phyloP scores from a whole-genome alignment of 441 rosid genomes.

The Gossypium schwendimanii region DNA sequence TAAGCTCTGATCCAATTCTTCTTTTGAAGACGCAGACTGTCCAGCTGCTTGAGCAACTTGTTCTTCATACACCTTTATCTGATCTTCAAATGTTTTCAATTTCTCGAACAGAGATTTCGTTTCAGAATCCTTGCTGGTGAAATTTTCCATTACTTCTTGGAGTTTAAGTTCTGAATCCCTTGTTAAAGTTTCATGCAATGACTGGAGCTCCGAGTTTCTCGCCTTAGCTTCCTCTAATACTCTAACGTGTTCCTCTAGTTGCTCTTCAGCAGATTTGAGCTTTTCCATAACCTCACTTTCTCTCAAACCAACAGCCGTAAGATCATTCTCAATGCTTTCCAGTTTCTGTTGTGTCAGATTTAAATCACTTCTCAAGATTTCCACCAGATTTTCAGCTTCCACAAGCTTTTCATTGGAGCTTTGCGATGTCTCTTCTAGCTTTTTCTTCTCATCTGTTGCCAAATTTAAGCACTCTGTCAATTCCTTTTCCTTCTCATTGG shows the following conservation, averaged over 20 bases:
- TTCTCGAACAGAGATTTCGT: constrained; percentile 48
- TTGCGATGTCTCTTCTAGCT: constrained; percentile 49
- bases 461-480: constrained; percentile 49
- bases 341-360: constrained; percentile 52
- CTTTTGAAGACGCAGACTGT: constrained; percentile 51
- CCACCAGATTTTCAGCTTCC: constrained; percentile 64
- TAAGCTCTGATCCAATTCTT: constrained; percentile 55
- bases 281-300: constrained; percentile 64
- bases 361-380: constrained; percentile 61
- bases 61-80: constrained; percentile 39
- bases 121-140: constrained; percentile 51
- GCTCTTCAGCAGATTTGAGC: constrained; percentile 68
- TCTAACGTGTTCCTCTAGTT: constrained; percentile 47
- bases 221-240: constrained; percentile 47
- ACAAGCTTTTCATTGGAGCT: constrained; percentile 45
- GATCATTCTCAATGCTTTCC: constrained; percentile 57
- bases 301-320: constrained; percentile 51
- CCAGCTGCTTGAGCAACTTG: constrained; percentile 40
- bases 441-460: constrained; percentile 60
- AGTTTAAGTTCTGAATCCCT: constrained; percentile 57
- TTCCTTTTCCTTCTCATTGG: constrained; percentile 56
- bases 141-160: constrained; percentile 37
- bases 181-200: constrained; percentile 42
- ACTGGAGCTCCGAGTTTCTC: constrained; percentile 55
- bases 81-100: constrained; percentile 39